Conservation (phyloP, 345 rosid genomes). For the Lumnitzera littorea region DNA sequence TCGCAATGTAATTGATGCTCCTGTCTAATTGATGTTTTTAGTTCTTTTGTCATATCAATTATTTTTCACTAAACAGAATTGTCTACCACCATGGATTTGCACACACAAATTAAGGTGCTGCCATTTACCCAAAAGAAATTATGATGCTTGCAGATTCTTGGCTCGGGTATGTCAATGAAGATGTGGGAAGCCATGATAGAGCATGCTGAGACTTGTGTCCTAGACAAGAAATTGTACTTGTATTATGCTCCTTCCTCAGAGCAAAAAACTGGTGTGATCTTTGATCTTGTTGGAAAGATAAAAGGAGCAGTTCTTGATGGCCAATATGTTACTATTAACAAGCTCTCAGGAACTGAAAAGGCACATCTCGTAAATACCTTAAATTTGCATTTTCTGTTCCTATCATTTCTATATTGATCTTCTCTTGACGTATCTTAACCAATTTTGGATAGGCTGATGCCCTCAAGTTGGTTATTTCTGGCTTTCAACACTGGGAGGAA, state of each 20-base stretch:
- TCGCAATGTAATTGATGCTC: conserved; percentile 44
- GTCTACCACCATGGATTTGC: background rate
- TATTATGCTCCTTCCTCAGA: conserved; percentile 50
- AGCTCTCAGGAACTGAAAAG: conserved; percentile 79
- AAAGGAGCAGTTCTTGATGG: conserved; percentile 62
- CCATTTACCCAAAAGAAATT: too few species aligned
- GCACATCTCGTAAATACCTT: conserved; percentile 23
- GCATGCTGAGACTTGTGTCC: conserved; percentile 76
- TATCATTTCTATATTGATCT: background rate
- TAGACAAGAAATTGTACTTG: conserved; percentile 58
- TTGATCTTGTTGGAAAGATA: conserved; percentile 85
- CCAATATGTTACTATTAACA: conserved; percentile 54
- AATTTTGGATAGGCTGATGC: conserved; percentile 29
- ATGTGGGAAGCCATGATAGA: conserved; percentile 95
- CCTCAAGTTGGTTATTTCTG: conserved; percentile 1
- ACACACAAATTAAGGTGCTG: too few species aligned
- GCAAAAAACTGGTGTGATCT: conserved; percentile 70
- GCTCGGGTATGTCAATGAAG: conserved; percentile 97
- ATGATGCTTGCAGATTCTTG: conserved; percentile 54
- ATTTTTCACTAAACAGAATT: background rate
- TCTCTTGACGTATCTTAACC: conserved; percentile 8
- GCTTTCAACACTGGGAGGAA: conserved; percentile 13
- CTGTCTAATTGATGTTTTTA: background rate
- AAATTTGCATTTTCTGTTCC: background rate
- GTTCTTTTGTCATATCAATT: conserved; percentile 1